Conservation (phyloP, 78 protist species). For the Salpingoeca rosetta region DNA sequence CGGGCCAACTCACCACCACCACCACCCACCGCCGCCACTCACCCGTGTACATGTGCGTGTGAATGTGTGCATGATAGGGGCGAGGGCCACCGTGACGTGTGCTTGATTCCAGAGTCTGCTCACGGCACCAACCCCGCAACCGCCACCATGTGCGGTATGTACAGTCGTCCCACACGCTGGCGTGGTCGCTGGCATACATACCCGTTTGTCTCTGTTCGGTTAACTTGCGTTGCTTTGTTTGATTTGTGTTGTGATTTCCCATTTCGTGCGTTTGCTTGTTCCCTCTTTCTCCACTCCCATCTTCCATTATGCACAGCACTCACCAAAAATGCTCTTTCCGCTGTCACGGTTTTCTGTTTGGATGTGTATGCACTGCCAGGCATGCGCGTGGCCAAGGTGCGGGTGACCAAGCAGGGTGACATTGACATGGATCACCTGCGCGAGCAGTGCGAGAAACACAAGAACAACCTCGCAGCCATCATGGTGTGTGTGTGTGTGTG, state of each 20-base stretch:
- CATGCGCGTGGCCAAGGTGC: conserved; percentile 38
- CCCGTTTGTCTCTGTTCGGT: neutral
- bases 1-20: too few species aligned
- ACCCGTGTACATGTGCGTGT: too few species aligned
- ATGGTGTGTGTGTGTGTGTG: too few species aligned
- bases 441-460: conserved; percentile 9
- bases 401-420: conserved; percentile 70
- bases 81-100: conserved; percentile 78
- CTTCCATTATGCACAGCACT: neutral
- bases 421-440: conserved; percentile 70
- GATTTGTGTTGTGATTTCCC: neutral
- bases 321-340: neutral
- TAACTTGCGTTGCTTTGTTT: conserved; percentile 1
- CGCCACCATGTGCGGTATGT: conserved; percentile 78
- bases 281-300: too few species aligned
- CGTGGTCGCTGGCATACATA: neutral
- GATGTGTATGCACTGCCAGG: neutral
- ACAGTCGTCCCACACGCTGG: neutral
- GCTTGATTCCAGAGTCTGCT: conserved; percentile 92
- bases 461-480: conserved; percentile 75
- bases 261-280: too few species aligned
- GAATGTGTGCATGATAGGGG: too few species aligned
- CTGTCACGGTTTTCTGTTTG: too few species aligned
- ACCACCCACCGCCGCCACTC: too few species aligned
- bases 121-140: conserved; percentile 99